Evolutionary conservation across 106 monocot species (phyloP).

Genomic region (Dendrobium catenatum): DNA sequence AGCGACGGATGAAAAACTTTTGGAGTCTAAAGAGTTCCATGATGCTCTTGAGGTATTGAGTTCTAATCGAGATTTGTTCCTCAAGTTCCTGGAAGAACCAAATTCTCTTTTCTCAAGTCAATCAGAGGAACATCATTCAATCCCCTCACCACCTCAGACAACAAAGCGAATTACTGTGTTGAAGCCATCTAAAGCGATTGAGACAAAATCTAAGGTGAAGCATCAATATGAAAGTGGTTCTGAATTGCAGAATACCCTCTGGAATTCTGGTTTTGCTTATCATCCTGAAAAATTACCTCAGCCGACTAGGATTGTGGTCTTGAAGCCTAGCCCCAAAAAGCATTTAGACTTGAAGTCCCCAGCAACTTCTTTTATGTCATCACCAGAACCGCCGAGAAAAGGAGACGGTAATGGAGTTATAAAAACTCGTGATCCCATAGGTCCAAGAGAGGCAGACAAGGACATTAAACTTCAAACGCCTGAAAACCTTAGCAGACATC

Average conservation of each 20-base stretch:
- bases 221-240: slow-evolving; percentile 1
- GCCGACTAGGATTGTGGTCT: slow-evolving; percentile 52
- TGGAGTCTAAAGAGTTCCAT: slow-evolving; percentile 45
- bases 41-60: slow-evolving; percentile 51
- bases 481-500: slow-evolving; percentile 20
- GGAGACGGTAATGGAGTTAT: slow-evolving; percentile 11
- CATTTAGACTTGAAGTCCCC: slow-evolving; percentile 12
- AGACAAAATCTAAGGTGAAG: slow-evolving; percentile 7
- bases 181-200: slow-evolving; percentile 48
- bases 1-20: slow-evolving; percentile 29
- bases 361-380: background rate
- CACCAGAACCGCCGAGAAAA: slow-evolving; percentile 2
- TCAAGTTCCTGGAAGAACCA: slow-evolving; percentile 48
- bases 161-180: slow-evolving; percentile 56
- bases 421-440: slow-evolving; percentile 6
- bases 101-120: slow-evolving; percentile 20
- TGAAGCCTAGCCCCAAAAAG: slow-evolving; percentile 49
- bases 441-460: slow-evolving; percentile 31
- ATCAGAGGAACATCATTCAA: slow-evolving; percentile 2
- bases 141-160: slow-evolving; percentile 20
- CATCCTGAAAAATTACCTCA: slow-evolving; percentile 28
- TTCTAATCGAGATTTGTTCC: slow-evolving; percentile 50
- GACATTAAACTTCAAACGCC: slow-evolving; percentile 28
- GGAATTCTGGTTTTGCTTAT: slow-evolving; percentile 19
- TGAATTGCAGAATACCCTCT: slow-evolving; percentile 12